These are phyloP conservation scores for Eimeria tenella DNA, from an alignment of 169 alveolate species.

Conservation along the genomic window DNA sequence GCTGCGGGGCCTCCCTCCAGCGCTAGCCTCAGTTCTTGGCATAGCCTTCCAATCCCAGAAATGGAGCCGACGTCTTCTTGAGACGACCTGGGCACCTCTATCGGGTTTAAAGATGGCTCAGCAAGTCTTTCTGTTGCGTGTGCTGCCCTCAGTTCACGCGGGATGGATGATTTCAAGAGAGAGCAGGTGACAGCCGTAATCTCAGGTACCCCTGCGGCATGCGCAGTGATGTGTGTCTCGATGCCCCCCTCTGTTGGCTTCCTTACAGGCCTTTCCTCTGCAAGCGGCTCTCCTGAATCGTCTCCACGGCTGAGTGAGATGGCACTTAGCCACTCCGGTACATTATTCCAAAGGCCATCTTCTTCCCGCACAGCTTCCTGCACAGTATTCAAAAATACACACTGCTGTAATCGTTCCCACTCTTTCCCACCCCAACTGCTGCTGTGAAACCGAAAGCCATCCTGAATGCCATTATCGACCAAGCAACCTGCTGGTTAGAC, in stretches of 20 bases:
- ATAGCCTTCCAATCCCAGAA: background rate
- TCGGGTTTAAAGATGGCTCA: background rate
- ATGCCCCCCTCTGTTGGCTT: conserved; percentile 58
- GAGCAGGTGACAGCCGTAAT: conserved; percentile 52
- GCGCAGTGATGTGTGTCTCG: conserved; percentile 66
- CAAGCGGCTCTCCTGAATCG: conserved; percentile 2
- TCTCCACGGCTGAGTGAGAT: conserved; percentile 32
- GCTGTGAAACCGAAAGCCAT: no score
- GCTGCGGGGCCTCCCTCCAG: background rate
- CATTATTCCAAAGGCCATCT: conserved; percentile 39
- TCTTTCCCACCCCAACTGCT: no score
- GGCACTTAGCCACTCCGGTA: conserved; percentile 54
- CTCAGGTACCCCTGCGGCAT: conserved; percentile 66
- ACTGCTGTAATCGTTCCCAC: background rate
- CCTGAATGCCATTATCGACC: no score
- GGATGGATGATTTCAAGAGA: background rate
- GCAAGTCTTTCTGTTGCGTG: background rate
- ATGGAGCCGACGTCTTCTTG: background rate
- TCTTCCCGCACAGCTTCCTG: conserved; percentile 23
- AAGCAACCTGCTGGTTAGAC: no score
- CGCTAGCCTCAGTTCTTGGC: conserved; percentile 53
- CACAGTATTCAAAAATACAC: background rate
- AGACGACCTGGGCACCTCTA: background rate
- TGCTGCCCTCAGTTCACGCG: background rate
- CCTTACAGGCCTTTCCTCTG: conserved; percentile 13